A percentile compares a stretch with the other conserved stretches of the same genome.
Evolutionary conservation across 768 basidiomycete species (phyloP).

Genomic region (Hebeloma cylindrosporum): DNA sequence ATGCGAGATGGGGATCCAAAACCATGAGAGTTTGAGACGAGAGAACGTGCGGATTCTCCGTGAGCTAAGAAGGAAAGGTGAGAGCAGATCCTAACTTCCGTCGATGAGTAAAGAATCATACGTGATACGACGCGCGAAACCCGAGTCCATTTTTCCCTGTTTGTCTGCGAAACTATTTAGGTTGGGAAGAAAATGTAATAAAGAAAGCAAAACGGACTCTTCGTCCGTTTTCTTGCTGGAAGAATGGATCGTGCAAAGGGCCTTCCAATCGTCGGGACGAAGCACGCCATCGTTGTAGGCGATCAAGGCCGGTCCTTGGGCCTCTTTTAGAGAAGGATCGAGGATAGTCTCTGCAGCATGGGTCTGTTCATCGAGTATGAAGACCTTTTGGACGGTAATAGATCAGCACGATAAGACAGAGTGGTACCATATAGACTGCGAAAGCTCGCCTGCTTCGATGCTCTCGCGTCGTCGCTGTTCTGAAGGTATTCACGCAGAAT

Average conservation of each 20-base stretch:
- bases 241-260: conserved; percentile 34
- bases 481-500: conserved; percentile 41
- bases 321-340: conserved; percentile 24
- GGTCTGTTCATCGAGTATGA: conserved; percentile 30
- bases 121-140: conserved; percentile 28
- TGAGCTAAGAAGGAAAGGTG: conserved; percentile 31
- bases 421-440: not conserved
- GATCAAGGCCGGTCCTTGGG: conserved; percentile 41
- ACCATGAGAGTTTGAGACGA: conserved; percentile 39
- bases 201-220: conserved; percentile 20
- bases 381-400: conserved; percentile 25
- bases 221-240: conserved; percentile 28
- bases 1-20: conserved; percentile 40
- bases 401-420: not conserved
- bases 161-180: conserved; percentile 14
- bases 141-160: conserved; percentile 29
- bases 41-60: conserved; percentile 47
- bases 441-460: conserved; percentile 31
- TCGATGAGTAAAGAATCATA: conserved; percentile 10
- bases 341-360: conserved; percentile 25
- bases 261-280: conserved; percentile 36
- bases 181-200: not conserved
- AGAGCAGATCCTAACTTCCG: not conserved
- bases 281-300: conserved; percentile 38
- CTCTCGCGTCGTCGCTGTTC: conserved; percentile 42